phyloP scores from a whole-genome alignment of 768 basidiomycete species.

The Rhodosporidiobolus sp. region DNA sequence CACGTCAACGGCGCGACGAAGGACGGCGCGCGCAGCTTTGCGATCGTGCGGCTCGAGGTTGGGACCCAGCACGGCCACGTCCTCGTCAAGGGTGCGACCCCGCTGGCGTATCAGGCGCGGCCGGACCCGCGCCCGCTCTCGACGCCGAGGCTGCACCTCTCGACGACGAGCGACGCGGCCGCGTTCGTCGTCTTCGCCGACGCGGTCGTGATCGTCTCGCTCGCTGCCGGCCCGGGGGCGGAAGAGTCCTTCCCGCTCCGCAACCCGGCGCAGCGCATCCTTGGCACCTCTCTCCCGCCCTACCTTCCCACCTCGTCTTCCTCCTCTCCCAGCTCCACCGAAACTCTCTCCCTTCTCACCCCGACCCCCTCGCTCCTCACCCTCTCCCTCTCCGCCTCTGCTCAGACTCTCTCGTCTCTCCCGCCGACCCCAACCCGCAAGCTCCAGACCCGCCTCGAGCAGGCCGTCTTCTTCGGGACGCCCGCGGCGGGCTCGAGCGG shows the following conservation, averaged over 20 bases:
- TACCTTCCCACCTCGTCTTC: conserved; percentile 3
- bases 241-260: conserved; percentile 51
- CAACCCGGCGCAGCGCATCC: conserved; percentile 48
- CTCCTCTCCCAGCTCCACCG: neutral
- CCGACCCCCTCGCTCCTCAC: conserved; percentile 25
- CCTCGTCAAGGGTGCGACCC: conserved; percentile 7
- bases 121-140: conserved; percentile 48
- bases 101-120: conserved; percentile 38
- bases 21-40: conserved; percentile 40
- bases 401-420: conserved; percentile 6
- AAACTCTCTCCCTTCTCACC: conserved; percentile 34
- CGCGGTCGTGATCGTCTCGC: conserved; percentile 47
- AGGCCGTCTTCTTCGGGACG: conserved; percentile 52
- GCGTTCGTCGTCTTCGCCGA: conserved; percentile 46
- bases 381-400: conserved; percentile 21
- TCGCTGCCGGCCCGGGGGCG: conserved; percentile 43
- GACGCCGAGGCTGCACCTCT: conserved; percentile 43
- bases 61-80: conserved; percentile 2
- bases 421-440: conserved; percentile 43
- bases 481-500: conserved; percentile 7
- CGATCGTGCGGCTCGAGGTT: conserved; percentile 43
- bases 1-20: conserved; percentile 35
- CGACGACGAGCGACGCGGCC: too few species aligned
- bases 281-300: conserved; percentile 44
- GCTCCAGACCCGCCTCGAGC: conserved; percentile 50